Percentiles rank a stretch among this genome's conserved stretches.
Evolutionary conservation across 2,329 filamentous ascomycete species (phyloP).

Genomic region (Hysterium pulicare): DNA sequence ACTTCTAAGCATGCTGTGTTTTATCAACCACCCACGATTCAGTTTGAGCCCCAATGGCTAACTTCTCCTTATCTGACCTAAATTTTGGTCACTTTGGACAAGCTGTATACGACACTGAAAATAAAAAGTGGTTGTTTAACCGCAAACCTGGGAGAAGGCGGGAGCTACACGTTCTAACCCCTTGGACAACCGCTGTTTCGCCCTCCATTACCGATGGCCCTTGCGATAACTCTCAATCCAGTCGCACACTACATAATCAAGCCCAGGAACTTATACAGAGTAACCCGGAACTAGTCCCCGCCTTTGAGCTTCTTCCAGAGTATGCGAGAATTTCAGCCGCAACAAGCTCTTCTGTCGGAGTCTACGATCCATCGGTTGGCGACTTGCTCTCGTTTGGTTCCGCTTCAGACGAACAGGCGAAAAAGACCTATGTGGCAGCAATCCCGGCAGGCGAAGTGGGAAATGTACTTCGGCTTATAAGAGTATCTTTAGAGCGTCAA

Average conservation of each 20-base stretch:
- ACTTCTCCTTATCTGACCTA: conserved; percentile 47
- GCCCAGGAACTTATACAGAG: conserved; percentile 15
- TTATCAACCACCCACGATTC: conserved; percentile 13
- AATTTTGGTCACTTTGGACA: conserved; percentile 54
- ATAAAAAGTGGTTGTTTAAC: conserved; percentile 48
- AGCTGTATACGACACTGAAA: conserved; percentile 47
- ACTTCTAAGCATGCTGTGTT: conserved; percentile 22
- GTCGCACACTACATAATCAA: conserved; percentile 12
- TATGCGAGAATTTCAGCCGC: conserved; percentile 24
- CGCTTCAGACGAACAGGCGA: conserved; percentile 45
- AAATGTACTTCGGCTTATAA: conserved; percentile 56
- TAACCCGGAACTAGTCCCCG: conserved; percentile 23
- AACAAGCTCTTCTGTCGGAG: conserved; percentile 24
- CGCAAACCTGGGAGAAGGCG: conserved; percentile 30
- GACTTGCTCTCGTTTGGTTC: conserved; percentile 57
- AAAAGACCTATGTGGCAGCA: conserved; percentile 23
- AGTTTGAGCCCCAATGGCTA: conserved; percentile 55
- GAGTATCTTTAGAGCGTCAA: conserved; percentile 51
- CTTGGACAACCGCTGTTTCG: conserved; percentile 18
- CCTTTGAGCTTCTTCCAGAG: conserved; percentile 18
- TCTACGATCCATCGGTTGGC: conserved; percentile 41
- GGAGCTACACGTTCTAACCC: conserved; percentile 23
- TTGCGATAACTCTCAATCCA: no score
- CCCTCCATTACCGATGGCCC: no score
- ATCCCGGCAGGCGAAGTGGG: conserved; percentile 53